These are phyloP conservation scores for Lithocarpus polystachyus DNA, from an alignment of 306 rosid species.

Conservation along the genomic window DNA sequence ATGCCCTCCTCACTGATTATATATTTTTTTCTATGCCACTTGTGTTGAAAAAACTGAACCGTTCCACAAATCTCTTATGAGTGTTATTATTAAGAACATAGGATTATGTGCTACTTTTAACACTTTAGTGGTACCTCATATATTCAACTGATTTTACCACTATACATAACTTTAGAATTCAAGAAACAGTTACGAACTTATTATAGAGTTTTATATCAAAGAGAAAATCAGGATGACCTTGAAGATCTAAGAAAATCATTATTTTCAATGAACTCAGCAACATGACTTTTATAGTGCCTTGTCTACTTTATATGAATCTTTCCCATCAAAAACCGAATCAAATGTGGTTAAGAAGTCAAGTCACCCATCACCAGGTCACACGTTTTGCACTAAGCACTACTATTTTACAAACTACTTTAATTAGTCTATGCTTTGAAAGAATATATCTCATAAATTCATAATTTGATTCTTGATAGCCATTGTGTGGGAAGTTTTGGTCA, in stretches of 20 bases:
- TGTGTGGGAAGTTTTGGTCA: constrained; percentile 4
- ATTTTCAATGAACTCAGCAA: not conserved
- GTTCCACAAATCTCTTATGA: not conserved
- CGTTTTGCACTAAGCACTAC: not conserved
- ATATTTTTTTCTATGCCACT: not conserved
- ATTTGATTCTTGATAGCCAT: not conserved
- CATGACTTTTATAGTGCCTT: not conserved
- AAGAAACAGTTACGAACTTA: not conserved
- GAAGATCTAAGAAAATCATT: not conserved
- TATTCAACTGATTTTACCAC: not conserved
- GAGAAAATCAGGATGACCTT: not conserved
- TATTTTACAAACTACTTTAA: not conserved
- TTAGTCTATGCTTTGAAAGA: not conserved
- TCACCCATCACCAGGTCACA: not conserved
- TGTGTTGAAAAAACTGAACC: not conserved
- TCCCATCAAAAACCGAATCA: not conserved
- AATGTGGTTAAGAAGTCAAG: not conserved
- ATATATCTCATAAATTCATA: not conserved
- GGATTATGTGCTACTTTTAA: not conserved
- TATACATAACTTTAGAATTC: not conserved
- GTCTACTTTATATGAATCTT: not conserved
- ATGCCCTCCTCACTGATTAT: not conserved
- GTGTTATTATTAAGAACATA: not conserved
- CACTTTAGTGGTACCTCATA: not conserved
- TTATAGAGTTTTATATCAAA: not conserved